Base-by-base conservation (phyloP, 1,139 yeast genomes). In the Zygoascus meyerae region DNA sequence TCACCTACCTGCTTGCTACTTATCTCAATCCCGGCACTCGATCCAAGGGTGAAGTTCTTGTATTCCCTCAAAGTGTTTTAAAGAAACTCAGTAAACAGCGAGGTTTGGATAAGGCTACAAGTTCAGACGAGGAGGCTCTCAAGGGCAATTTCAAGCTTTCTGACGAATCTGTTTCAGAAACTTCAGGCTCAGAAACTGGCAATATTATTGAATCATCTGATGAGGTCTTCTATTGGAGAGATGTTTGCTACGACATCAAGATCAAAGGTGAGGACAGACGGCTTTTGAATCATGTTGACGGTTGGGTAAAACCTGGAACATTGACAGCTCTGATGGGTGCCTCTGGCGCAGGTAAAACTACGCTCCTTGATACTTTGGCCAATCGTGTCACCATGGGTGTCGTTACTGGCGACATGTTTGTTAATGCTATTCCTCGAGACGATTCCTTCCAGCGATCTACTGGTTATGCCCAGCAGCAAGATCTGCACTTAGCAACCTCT, bases 261-360 rank as follows among this genome's bases (percentile, higher is more conserved):
- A 78, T 83, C 58, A 83, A 84, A 61, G 60, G 60, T n/a, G 63
- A 64, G 40, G 52, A 77, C n/a, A 73, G 87, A 57, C 74, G 81
- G 37, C 75, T 85, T 56, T 71, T 85, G 61, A 73, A 77, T 57
- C 76, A 77, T 52, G 86, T 85, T 47, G 89, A 83, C 62, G 95
- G 95, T 45, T 85, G 86, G 85, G 92, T 85, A 41, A 81, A 81
- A 60, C 90, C 90, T 10, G 83, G 84, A 54, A 79, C 83, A 11
- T 67, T 83, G 55, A 83, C 89, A 36, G 92, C 92, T 7, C 69
- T 83, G 38, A 83, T 85, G 94, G 95, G 95, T 55, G 84, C 90
- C 16, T 83, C 94, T 17, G 95, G 95, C 67, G 94, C 94, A 44
- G 94, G 94, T 71, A 84, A 84, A 62, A 85, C 94, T 12, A 84